Conservation (phyloP, 495 filamentous ascomycete species). For the Annulohypoxylon moriforme region DNA sequence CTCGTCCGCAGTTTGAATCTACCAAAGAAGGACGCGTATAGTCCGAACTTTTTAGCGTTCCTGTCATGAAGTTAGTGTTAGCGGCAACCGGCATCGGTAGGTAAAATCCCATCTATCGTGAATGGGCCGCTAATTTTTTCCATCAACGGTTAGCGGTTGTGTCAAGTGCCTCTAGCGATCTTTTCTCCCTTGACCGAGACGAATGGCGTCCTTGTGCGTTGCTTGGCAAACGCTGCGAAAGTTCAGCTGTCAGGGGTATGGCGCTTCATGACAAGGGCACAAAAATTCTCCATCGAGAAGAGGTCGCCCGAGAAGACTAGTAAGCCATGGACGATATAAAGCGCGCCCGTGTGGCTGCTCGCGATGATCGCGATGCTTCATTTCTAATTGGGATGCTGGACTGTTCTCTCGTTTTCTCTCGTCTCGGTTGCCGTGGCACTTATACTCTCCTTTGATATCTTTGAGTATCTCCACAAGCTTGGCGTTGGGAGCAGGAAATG, state of each 20-base stretch:
- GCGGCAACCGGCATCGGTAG: constrained; percentile 10
- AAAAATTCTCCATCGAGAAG: not conserved
- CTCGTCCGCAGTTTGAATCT: not conserved
- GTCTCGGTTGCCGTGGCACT: not conserved
- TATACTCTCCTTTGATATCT: not conserved
- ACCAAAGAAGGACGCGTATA: not conserved
- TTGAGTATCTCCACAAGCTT: not conserved
- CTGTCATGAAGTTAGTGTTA: constrained; percentile 10
- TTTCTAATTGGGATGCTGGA: not conserved
- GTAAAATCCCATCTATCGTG: constrained; percentile 11
- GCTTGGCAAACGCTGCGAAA: constrained; percentile 24
- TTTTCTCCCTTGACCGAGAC: constrained; percentile 19
- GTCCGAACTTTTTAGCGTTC: constrained; percentile 9
- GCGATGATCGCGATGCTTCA: not conserved
- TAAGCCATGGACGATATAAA: not conserved
- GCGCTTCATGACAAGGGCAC: constrained; percentile 28
- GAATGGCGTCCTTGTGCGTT: constrained; percentile 19
- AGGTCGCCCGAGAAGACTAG: not conserved
- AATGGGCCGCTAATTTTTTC: constrained; percentile 27
- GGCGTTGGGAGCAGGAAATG: not conserved
- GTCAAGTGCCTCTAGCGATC: constrained; percentile 18
- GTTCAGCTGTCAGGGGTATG: constrained; percentile 41
- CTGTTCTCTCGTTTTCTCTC: not conserved
- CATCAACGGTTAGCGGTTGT: constrained; percentile 19
- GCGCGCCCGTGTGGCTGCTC: not conserved